Evolutionary conservation across 2,329 filamentous ascomycete genomes (phyloP).

Genomic region (Cytospora leucostoma): DNA sequence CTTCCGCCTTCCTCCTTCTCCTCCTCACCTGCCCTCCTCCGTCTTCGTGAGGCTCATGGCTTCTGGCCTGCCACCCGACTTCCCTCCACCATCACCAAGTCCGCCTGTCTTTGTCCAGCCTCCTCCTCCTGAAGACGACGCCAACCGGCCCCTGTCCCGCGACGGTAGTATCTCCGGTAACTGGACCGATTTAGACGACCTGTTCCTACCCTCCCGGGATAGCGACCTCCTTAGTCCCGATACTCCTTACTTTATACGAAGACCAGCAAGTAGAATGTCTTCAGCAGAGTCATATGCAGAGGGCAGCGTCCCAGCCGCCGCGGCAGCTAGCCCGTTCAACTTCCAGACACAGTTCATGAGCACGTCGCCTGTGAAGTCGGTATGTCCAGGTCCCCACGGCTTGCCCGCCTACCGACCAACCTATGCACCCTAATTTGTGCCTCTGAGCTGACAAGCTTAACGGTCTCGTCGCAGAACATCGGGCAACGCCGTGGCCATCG

Average conservation of each 20-base stretch:
- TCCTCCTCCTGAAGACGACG: constrained; percentile 45
- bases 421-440: background rate
- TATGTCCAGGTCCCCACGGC: constrained; percentile 43
- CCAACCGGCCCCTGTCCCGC: constrained; percentile 32
- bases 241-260: constrained; percentile 31
- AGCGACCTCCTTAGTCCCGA: constrained; percentile 35
- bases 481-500: constrained; percentile 92
- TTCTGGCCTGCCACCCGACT: constrained; percentile 57
- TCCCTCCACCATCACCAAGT: constrained; percentile 65
- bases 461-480: constrained; percentile 64
- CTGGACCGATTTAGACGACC: constrained; percentile 27
- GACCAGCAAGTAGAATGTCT: constrained; percentile 39
- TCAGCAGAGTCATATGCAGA: constrained; percentile 35
- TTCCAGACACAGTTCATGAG: constrained; percentile 83
- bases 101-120: constrained; percentile 52
- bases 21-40: constrained; percentile 4
- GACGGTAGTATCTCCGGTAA: constrained; percentile 27
- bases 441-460: constrained; percentile 18
- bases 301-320: constrained; percentile 30
- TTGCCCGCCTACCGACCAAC: background rate
- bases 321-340: constrained; percentile 76
- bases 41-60: constrained; percentile 50
- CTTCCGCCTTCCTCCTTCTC: background rate
- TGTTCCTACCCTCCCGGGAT: constrained; percentile 16
- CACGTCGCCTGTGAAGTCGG: constrained; percentile 75